Base-by-base conservation (phyloP, 2,329 filamentous ascomycete genomes). In the Fusarium poae region DNA sequence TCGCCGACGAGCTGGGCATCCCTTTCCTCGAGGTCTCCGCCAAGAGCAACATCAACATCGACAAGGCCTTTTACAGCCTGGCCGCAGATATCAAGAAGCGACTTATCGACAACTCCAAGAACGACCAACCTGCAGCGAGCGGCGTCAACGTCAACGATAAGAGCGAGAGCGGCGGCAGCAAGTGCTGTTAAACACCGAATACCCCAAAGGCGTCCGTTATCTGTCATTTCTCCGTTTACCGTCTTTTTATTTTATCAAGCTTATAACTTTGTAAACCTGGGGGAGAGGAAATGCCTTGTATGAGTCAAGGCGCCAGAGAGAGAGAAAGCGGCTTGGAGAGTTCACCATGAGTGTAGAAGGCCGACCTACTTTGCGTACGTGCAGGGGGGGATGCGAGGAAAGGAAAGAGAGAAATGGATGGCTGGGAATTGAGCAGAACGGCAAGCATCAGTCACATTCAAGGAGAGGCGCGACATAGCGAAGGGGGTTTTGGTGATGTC, bases 1-100 rank as follows among this genome's bases (percentile, higher is more conserved):
- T 99, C 58, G 96, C 96, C 62, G 92, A 97, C 82, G 96, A 98
- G 82, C 90, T 99, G 65, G 94, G 94, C 77, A 97, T 99, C 71
- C 95, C 96, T 21, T 99, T 99, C 86, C 92, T 99, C 79, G 96
- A 99, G 81, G 96, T 99, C 67, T 97, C 93, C 20, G 96, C 96
- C 71, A 99, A 99, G 88, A 95, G 92, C 85, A 98, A 98, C 85
- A 97, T 97, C 89, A 99, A 99, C 83, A 97, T 99, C 77, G 96
- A 99, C 82, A 94, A 97, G 85, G 96, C 96, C 20, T 99, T 99
- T 80, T 98, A 97, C 85, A 94, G 88, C 79, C 88, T 99, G 74
- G 96, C 96, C 18, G 89, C 92, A 71, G 95, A 98, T 79, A 98
- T 99, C 85, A 99, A 99, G 90, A 97, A 97, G 87, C 90, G 93